Percentiles rank a stretch among this genome's conserved stretches.
phyloP scores from a whole-genome alignment of 2,329 filamentous ascomycete species.

The Zymoseptoria pseudotritici region DNA sequence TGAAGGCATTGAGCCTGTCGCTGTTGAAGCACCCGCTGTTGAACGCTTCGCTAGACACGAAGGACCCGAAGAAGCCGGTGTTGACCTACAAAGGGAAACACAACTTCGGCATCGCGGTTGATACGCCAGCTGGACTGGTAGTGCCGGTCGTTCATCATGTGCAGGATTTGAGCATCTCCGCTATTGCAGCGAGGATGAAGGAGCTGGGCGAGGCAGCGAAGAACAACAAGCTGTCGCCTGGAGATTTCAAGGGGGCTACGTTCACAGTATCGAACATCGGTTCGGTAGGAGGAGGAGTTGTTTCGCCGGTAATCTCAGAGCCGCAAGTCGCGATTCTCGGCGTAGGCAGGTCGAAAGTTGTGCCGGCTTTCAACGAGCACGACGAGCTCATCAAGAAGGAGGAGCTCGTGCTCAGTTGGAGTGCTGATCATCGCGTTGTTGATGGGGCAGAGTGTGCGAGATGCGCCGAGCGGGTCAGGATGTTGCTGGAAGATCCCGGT shows the following conservation, averaged over 20 bases:
- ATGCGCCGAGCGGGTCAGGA: slow-evolving; percentile 73
- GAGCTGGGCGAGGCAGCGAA: slow-evolving; percentile 66
- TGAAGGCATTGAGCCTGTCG: slow-evolving; percentile 88
- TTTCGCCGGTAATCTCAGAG: slow-evolving; percentile 84
- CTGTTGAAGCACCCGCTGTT: slow-evolving; percentile 76
- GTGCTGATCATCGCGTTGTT: slow-evolving; percentile 86
- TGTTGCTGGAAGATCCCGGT: slow-evolving; percentile 75
- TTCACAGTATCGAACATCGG: slow-evolving; percentile 97
- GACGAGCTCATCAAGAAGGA: slow-evolving; percentile 63
- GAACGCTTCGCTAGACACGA: slow-evolving; percentile 72
- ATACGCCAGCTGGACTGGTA: slow-evolving; percentile 78
- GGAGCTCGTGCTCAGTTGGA: slow-evolving; percentile 90
- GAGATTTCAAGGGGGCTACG: slow-evolving; percentile 77
- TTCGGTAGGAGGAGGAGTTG: slow-evolving; percentile 85
- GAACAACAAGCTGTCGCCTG: slow-evolving; percentile 64
- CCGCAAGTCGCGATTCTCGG: slow-evolving; percentile 89
- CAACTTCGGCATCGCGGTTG: slow-evolving; percentile 94
- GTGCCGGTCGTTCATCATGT: slow-evolving; percentile 90
- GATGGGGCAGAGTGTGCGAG: slow-evolving; percentile 93
- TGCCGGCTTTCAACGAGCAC: slow-evolving; percentile 65
- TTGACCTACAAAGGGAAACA: slow-evolving; percentile 75
- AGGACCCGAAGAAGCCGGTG: slow-evolving; percentile 57
- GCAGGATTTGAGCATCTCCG: slow-evolving; percentile 64
- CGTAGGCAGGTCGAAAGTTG: slow-evolving; percentile 68
- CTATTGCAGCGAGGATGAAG: slow-evolving; percentile 68